These are phyloP conservation scores for Pelargonium cotyledonis DNA, from an alignment of 441 rosid genomes.

Conservation along the genomic window DNA sequence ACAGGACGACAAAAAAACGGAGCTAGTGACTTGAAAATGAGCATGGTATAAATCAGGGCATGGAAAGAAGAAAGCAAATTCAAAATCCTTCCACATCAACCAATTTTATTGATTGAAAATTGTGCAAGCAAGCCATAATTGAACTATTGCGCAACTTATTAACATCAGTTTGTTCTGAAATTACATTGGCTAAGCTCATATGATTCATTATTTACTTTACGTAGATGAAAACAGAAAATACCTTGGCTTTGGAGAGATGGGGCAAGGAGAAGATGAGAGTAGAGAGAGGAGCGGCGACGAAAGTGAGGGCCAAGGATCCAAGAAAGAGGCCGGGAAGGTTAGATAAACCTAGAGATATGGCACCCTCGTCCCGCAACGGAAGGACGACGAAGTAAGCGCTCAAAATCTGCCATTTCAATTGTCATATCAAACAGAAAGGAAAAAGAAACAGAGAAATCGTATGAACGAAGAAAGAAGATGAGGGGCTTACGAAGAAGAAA, in stretches of 20 bases:
- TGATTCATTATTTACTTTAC: not conserved
- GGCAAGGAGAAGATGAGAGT: constrained; percentile 75
- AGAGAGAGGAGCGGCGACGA: constrained; percentile 83
- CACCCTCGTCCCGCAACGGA: constrained; percentile 28
- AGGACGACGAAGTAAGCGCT: constrained; percentile 27
- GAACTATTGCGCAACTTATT: not conserved
- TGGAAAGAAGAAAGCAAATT: constrained; percentile 10
- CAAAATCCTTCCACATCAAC: too few species aligned
- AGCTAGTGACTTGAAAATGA: not conserved
- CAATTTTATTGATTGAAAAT: too few species aligned
- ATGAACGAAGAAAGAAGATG: not conserved
- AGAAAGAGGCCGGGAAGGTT: constrained; percentile 58
- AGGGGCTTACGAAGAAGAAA: constrained; percentile 25
- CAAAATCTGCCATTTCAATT: constrained; percentile 17
- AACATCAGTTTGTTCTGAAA: not conserved
- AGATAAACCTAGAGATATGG: constrained; percentile 18
- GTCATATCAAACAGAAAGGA: not conserved
- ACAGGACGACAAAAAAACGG: constrained; percentile 13
- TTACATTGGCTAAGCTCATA: not conserved
- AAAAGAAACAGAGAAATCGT: too few species aligned
- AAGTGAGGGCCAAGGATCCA: constrained; percentile 70
- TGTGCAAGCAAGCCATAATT: too few species aligned
- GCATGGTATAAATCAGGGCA: too few species aligned
- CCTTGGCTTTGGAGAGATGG: constrained; percentile 73
- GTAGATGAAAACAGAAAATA: constrained; percentile 17